Conservation (phyloP, 257 asterid genomes). For the Nemophila menziesii region DNA sequence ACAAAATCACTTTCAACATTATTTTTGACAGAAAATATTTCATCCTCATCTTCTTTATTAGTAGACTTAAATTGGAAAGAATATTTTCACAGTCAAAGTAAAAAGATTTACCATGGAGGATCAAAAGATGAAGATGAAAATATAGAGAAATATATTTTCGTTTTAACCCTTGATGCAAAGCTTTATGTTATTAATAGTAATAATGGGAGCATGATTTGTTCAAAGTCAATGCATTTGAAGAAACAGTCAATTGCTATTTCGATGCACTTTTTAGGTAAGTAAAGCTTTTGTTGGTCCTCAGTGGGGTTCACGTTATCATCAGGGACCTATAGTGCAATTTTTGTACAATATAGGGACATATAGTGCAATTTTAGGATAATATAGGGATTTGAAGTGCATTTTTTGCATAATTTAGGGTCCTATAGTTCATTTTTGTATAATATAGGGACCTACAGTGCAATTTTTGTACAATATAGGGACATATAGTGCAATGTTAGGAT, state of each 20-base stretch:
- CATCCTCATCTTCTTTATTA: conserved; percentile 32
- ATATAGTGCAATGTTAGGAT: no score
- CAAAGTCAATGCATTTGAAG: conserved; percentile 46
- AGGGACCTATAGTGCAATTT: no score
- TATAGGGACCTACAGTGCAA: no score
- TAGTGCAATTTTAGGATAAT: no score
- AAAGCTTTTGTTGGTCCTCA: conserved; percentile 15
- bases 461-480: no score
- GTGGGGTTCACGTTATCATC: no score
- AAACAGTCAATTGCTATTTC: conserved; percentile 56
- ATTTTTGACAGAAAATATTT: conserved; percentile 38
- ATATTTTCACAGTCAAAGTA: conserved; percentile 18
- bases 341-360: no score
- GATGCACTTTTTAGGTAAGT: conserved; percentile 73
- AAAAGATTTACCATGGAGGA: conserved; percentile 30
- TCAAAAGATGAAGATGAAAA: conserved; percentile 25
- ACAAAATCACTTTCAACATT: conserved; percentile 45
- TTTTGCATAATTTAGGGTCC: no score
- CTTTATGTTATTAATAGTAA: conserved; percentile 40
- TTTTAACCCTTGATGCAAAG: conserved; percentile 52
- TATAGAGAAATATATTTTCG: conserved; percentile 33
- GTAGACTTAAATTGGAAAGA: conserved; percentile 37
- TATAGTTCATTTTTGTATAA: no score
- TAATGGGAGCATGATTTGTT: conserved; percentile 39
- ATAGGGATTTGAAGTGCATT: no score